Base-by-base conservation (phyloP, 257 asterid species). In the Penstemon barbatus region DNA sequence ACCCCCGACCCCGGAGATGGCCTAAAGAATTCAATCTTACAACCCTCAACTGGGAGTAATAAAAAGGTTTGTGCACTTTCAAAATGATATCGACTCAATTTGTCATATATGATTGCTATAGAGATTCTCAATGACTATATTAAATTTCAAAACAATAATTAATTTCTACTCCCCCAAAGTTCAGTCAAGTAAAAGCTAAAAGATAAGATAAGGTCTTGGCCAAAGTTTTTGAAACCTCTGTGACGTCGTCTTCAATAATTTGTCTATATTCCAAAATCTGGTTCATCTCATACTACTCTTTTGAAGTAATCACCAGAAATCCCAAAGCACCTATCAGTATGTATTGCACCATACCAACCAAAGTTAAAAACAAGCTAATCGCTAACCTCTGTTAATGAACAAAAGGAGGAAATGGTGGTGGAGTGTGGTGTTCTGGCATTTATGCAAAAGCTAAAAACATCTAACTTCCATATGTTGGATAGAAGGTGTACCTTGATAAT, bases 241-340 rank as follows among this genome's bases (percentile, higher is more conserved):
- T 43, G 42, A 8, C 36, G 44, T 46, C 43, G 39, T 66, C 66
- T 48, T 46, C 53, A 42, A 56, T 41, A 45, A 40, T 70, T 56
- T 56, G 33, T 45, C 57, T 36, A 42, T 44, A 25, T 56, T 70
- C 56, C 40, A 49, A 59, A 36, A 58, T 19, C 66, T 55, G 0
- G 52, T 49, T 49, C 56, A 46, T 42, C 7, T 42, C 72, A 38
- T 5, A 50, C 61, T 82, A 88, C 36, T 92, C 98, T 84, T 92
- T 92, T 13, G 98, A 92, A 68, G 98, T 92, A 73, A 92, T 85
- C 69, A 92, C 98, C 78, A 92, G 83, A 86, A 92, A 75, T 40
- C 98, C 98, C 82, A 92, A 67, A 42, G 92, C 96, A 50, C 98
- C 97, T 69, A 92, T 92, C 78, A 92, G 78, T 69, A 92, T 79